A percentile compares a stretch with the other conserved stretches of the same genome.
Conservation (phyloP, 345 rosid genomes). For the Syzygium aromaticum region DNA sequence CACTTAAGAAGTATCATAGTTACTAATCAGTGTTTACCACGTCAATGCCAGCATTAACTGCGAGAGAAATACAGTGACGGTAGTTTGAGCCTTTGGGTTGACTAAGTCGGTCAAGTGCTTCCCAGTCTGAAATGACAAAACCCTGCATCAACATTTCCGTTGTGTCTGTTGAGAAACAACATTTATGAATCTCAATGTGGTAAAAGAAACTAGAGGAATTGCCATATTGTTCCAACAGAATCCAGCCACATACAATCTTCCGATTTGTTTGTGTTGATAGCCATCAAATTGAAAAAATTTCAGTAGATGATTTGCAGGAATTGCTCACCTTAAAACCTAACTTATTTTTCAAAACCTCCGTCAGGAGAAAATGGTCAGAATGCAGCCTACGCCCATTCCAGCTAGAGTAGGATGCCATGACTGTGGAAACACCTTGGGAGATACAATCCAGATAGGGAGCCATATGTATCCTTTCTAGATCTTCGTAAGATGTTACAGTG, state of each 20-base stretch:
- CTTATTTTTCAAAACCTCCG: constrained; percentile 65
- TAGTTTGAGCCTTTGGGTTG: constrained; percentile 63
- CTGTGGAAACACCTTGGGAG: constrained; percentile 62
- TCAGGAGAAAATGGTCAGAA: constrained; percentile 55
- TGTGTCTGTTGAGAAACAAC: background rate
- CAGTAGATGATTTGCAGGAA: background rate
- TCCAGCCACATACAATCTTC: background rate
- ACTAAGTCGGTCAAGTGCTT: constrained; percentile 63
- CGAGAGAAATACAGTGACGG: constrained; percentile 37
- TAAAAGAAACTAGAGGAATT: background rate
- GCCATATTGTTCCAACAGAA: background rate
- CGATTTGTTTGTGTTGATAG: background rate
- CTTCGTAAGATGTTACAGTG: constrained; percentile 45
- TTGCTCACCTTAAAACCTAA: constrained; percentile 66
- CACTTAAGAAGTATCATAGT: background rate
- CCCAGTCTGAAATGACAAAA: constrained; percentile 77
- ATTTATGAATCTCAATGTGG: background rate
- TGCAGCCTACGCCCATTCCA: constrained; percentile 77
- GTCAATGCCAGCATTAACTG: constrained; percentile 89
- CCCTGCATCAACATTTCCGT: constrained; percentile 45
- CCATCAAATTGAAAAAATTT: background rate
- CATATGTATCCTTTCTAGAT: constrained; percentile 65
- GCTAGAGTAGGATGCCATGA: constrained; percentile 86
- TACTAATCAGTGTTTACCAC: constrained; percentile 35
- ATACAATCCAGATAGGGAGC: constrained; percentile 70